These are phyloP conservation scores for Pugionium dolabratum DNA, from an alignment of 345 rosid species.

Conservation along the genomic window DNA sequence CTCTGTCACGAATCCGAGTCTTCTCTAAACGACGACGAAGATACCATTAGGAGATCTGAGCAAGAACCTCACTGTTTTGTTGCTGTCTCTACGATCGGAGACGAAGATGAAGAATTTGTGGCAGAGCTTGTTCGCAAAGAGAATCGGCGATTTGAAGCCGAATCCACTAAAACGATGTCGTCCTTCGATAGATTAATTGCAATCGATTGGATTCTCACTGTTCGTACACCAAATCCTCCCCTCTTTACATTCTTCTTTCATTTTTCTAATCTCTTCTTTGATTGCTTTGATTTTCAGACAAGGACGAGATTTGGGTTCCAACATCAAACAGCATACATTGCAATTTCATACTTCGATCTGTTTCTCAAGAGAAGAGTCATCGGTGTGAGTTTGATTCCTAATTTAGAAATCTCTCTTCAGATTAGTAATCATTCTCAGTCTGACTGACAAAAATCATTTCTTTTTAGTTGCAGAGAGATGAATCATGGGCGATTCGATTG, in stretches of 20 bases:
- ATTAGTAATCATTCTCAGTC: no score
- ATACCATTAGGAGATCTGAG: constrained; percentile 29
- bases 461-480: constrained; percentile 53
- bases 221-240: constrained; percentile 26
- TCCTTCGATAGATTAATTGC: constrained; percentile 60
- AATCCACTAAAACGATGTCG: constrained; percentile 30
- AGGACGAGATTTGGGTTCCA: constrained; percentile 66
- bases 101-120: constrained; percentile 52
- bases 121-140: constrained; percentile 46
- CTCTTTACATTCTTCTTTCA: neutral
- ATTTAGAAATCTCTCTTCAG: no score
- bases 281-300: constrained; percentile 42
- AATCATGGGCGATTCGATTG: constrained; percentile 70
- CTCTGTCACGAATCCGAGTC: constrained; percentile 56
- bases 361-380: constrained; percentile 64
- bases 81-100: constrained; percentile 17
- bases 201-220: constrained; percentile 78
- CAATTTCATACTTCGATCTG: constrained; percentile 66
- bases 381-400: constrained; percentile 47
- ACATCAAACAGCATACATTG: constrained; percentile 67
- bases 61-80: neutral
- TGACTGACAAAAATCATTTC: no score
- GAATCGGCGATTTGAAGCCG: constrained; percentile 29
- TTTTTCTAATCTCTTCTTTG: neutral
- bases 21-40: constrained; percentile 34